Conservation (phyloP, 768 basidiomycete genomes). For the Boletus vinaceobasis region DNA sequence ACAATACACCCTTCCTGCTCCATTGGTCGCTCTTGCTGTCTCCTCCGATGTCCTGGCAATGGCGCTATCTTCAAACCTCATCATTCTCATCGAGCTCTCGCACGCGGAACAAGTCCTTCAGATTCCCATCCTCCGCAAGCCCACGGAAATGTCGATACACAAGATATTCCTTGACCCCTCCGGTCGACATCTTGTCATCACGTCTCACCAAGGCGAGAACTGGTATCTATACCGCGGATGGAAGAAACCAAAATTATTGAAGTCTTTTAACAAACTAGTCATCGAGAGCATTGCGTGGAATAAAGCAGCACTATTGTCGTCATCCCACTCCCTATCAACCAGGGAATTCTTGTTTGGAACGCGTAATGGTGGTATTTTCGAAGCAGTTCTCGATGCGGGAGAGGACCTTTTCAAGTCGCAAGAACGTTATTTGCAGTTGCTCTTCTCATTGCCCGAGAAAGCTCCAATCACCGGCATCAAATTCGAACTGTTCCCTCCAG, state of each 20-base stretch:
- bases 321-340: conserved; percentile 69
- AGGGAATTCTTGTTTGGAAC: conserved; percentile 86
- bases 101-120: conserved; percentile 83
- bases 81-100: conserved; percentile 88
- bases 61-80: conserved; percentile 69
- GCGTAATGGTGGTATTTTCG: conserved; percentile 80
- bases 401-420: conserved; percentile 91
- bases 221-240: conserved; percentile 84
- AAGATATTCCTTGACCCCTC: conserved; percentile 92
- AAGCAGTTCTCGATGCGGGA: conserved; percentile 84
- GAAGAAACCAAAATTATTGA: conserved; percentile 79
- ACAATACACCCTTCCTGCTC: conserved; percentile 83
- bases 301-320: conserved; percentile 58
- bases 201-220: conserved; percentile 85
- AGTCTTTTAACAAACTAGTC: conserved; percentile 73
- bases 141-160: conserved; percentile 71
- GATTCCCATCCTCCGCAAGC: conserved; percentile 71
- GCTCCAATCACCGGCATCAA: conserved; percentile 82
- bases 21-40: conserved; percentile 78
- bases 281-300: conserved; percentile 95
- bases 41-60: conserved; percentile 86
- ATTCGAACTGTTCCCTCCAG: conserved; percentile 70
- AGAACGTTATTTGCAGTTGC: conserved; percentile 70
- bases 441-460: conserved; percentile 76
- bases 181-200: conserved; percentile 84